These are phyloP conservation scores for Geum urbanum DNA, from an alignment of 306 rosid genomes.

Conservation along the genomic window DNA sequence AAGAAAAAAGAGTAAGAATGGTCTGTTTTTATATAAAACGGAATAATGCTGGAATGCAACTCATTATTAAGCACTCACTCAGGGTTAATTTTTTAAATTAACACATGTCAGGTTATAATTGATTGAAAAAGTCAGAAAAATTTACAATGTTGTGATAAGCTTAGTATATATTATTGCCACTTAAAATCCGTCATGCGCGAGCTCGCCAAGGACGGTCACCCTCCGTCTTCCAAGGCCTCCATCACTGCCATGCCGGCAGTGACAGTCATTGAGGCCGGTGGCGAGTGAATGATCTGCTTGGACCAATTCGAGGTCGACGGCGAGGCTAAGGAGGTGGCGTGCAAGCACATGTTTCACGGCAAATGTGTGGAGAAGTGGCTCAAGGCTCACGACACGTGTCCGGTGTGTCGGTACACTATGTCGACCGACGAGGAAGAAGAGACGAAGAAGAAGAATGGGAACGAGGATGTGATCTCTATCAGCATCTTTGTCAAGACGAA, in stretches of 20 bases:
- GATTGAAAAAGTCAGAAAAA: no score
- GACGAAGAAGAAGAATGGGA: constrained; percentile 37
- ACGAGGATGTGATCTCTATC: constrained; percentile 51
- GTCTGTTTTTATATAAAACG: no score
- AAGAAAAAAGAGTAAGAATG: no score
- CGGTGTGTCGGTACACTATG: constrained; percentile 69
- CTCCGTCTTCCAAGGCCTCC: constrained; percentile 77
- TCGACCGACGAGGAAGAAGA: constrained; percentile 56
- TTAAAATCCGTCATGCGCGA: constrained; percentile 35
- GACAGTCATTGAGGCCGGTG: constrained; percentile 31
- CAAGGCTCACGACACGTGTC: constrained; percentile 69
- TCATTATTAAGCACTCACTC: no score
- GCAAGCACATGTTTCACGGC: constrained; percentile 60
- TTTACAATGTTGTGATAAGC: no score
- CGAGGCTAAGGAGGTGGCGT: constrained; percentile 61
- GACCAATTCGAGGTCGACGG: constrained; percentile 55
- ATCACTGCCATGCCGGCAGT: constrained; percentile 49
- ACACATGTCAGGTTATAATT: no score
- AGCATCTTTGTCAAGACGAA: constrained; percentile 38
- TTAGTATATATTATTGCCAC: no score
- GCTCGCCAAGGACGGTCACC: constrained; percentile 43
- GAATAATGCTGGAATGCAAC: no score
- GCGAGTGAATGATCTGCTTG: constrained; percentile 70
- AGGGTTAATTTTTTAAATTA: no score
- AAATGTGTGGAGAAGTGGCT: constrained; percentile 76